Base-by-base conservation (phyloP, 768 basidiomycete species). In the Trametes punicea region DNA sequence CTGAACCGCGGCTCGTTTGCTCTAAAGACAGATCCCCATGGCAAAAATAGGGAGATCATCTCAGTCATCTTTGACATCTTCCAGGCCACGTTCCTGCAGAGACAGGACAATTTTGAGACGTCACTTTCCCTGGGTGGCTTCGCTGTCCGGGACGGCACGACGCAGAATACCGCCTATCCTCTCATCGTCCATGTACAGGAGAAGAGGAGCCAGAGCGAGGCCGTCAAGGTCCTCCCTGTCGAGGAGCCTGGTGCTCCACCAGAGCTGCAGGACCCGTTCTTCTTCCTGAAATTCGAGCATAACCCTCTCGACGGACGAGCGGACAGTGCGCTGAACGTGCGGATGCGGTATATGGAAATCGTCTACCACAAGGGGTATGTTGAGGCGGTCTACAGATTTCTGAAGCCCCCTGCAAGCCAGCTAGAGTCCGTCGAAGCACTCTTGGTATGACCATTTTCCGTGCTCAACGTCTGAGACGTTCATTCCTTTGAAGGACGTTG, bases 331-430 rank as follows among this genome's bases (percentile, higher is more conserved):
- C 75, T 99, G 50, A 90, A 88, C 11, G 81, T 95, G 44, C 86
- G 85, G 54, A 89, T 98, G 90, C 83, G 91, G 10, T 89, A 96
- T 64, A 89, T 96, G 85, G 96, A 98, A 71, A 88, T 99, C 60
- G 90, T 99, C 38, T 99, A 99, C 67, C 93, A 98, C 67, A 83
- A 77, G 65, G 93, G 91, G 23, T 98, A 96, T 68, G 80, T 98
- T 26, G 97, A 98, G 74, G 90, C 90, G 2, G 82, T 98, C 20
- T 87, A 88, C 64, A 81, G 78, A 59, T 99, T 98, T 74, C 87
- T 99, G 74, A 90, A 87, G 67, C 96, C 94, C 2, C 96, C 97
- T 2, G 86, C 86, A 39, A 96, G 89, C 69, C 95, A 98, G 67
- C 71, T 99, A 52, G 94, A 98, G 71, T 96, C 94, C 2, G 92